Evolutionary conservation across 257 asterid genomes (phyloP).

Genomic region (Solanum arcanum): DNA sequence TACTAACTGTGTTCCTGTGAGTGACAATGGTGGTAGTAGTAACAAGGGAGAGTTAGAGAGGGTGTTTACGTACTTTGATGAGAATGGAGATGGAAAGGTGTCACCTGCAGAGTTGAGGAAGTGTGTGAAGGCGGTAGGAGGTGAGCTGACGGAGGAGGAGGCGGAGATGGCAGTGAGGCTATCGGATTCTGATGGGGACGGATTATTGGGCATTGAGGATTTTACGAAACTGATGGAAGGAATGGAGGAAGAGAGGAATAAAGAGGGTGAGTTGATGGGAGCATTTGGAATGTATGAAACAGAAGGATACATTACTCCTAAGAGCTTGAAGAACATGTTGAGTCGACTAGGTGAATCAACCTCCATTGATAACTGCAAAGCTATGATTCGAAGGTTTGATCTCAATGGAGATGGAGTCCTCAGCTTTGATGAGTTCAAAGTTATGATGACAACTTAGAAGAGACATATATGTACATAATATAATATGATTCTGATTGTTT

Average conservation of each 20-base stretch:
- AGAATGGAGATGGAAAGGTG: conserved; percentile 1
- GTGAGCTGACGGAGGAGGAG: conserved; percentile 20
- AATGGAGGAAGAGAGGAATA: conserved; percentile 36
- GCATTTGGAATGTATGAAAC: conserved; percentile 44
- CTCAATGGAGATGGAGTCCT: conserved; percentile 53
- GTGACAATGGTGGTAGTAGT: background rate
- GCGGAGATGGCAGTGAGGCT: conserved; percentile 30
- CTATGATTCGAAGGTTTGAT: conserved; percentile 45
- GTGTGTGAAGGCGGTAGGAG: background rate
- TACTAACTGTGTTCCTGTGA: background rate
- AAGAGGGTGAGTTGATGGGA: conserved; percentile 25
- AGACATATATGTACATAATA: background rate
- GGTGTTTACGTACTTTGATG: background rate
- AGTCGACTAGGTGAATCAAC: conserved; percentile 40
- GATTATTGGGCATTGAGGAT: conserved; percentile 41
- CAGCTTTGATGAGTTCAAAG: conserved; percentile 41
- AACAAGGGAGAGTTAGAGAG: background rate
- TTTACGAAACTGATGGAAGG: conserved; percentile 33
- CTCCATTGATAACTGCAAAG: conserved; percentile 30
- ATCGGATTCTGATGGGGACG: conserved; percentile 49
- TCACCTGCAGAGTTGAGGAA: background rate
- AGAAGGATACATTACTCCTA: conserved; percentile 50
- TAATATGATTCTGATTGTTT: background rate
- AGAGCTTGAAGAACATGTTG: conserved; percentile 47
- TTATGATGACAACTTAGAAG: conserved; percentile 30